Percentiles rank a stretch among this genome's conserved stretches.
Evolutionary conservation across 2,329 filamentous ascomycete species (phyloP).

Genomic region (Calcarisporium arbuscula): DNA sequence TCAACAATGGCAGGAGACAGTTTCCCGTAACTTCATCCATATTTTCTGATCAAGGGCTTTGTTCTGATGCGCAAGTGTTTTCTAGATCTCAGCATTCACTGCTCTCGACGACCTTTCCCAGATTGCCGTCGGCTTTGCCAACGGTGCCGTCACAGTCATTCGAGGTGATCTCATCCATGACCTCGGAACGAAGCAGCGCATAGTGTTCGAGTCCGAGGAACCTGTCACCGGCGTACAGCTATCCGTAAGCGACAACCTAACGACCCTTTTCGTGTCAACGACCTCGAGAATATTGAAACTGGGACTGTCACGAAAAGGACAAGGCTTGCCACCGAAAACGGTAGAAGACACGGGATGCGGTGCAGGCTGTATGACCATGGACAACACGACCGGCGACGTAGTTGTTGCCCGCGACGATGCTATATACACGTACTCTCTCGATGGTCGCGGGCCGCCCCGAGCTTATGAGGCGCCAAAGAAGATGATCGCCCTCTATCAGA

Average conservation of each 20-base stretch:
- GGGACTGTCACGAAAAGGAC: constrained; percentile 78
- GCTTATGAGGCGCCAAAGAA: constrained; percentile 91
- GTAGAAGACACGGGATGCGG: constrained; percentile 86
- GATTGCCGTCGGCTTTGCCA: constrained; percentile 90
- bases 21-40: constrained; percentile 62
- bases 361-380: constrained; percentile 90
- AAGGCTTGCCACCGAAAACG: constrained; percentile 80
- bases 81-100: constrained; percentile 85
- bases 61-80: not conserved
- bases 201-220: constrained; percentile 94
- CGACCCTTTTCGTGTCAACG: constrained; percentile 86
- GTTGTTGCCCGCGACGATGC: constrained; percentile 93
- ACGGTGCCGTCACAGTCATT: constrained; percentile 89
- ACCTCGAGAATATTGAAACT: constrained; percentile 83
- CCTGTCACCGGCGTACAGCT: constrained; percentile 90
- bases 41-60: constrained; percentile 5
- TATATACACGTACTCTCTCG: constrained; percentile 84
- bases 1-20: constrained; percentile 85
- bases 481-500: constrained; percentile 68
- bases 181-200: constrained; percentile 85
- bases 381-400: constrained; percentile 73
- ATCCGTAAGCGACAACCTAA: constrained; percentile 50
- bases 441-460: constrained; percentile 80
- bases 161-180: constrained; percentile 93
- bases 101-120: constrained; percentile 85